These are phyloP conservation scores for Terana coerulea DNA, from an alignment of 768 basidiomycete species.

Conservation along the genomic window DNA sequence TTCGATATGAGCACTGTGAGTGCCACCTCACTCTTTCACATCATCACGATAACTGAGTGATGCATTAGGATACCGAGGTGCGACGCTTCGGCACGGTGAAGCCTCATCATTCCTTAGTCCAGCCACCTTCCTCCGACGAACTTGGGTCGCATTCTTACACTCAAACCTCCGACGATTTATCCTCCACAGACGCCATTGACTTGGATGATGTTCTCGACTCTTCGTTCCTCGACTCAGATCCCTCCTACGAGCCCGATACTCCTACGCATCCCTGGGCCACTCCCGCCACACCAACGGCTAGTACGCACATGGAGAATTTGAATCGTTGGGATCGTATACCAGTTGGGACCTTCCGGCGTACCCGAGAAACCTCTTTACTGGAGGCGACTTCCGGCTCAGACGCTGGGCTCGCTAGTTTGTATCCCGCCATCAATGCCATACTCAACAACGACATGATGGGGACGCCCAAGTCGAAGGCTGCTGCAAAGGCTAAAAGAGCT, in stretches of 20 bases:
- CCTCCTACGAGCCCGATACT: conserved; percentile 2
- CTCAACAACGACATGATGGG: conserved; percentile 12
- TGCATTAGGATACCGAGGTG: conserved; percentile 2
- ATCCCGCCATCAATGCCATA: conserved; percentile 29
- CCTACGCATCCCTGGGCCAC: neutral
- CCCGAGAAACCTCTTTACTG: conserved; percentile 35
- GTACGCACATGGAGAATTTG: conserved; percentile 44
- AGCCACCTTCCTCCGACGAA: conserved; percentile 32
- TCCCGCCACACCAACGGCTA: conserved; percentile 21
- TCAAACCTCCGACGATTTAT: conserved; percentile 32
- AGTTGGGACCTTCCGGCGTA: conserved; percentile 68
- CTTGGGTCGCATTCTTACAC: conserved; percentile 21
- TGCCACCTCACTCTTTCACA: neutral
- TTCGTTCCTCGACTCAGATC: conserved; percentile 61
- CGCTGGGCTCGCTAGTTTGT: conserved; percentile 25
- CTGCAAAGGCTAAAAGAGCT: conserved; percentile 2
- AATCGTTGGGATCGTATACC: conserved; percentile 74
- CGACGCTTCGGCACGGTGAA: neutral
- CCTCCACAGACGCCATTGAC: conserved; percentile 51
- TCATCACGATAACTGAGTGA: neutral
- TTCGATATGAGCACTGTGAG: conserved; percentile 15
- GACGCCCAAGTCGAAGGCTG: conserved; percentile 13
- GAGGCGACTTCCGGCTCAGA: conserved; percentile 34
- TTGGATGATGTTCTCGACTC: conserved; percentile 77
- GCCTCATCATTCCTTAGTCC: neutral